A percentile compares a stretch with the other conserved stretches of the same genome.
Evolutionary conservation across 2,329 filamentous ascomycete genomes (phyloP).

Genomic region (Xylaria sp.): DNA sequence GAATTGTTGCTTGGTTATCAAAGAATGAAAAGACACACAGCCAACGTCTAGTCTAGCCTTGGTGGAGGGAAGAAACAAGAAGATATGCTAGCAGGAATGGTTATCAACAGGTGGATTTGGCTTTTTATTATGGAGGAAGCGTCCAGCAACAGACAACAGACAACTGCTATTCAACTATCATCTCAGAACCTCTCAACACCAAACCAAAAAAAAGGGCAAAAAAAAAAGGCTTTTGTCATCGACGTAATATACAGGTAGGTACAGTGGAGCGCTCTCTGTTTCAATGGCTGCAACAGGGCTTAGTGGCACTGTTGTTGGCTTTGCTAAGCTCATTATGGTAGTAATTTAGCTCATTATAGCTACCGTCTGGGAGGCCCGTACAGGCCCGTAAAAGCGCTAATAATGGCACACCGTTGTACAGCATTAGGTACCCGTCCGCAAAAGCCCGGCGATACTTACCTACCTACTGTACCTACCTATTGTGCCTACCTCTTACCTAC

Average conservation of each 20-base stretch:
- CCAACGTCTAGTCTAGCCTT: background rate
- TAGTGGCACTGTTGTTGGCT: background rate
- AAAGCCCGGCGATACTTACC: no score
- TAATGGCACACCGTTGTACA: background rate
- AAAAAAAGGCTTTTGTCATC: slow-evolving; percentile 19
- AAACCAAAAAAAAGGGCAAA: no score
- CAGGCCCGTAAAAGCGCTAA: background rate
- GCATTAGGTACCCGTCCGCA: no score
- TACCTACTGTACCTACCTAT: background rate
- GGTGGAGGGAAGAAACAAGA: background rate
- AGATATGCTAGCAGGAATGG: no score
- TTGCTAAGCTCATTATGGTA: background rate
- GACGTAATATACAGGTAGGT: slow-evolving; percentile 31
- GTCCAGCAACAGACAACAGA: no score
- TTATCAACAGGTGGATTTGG: no score
- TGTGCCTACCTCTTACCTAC: no score
- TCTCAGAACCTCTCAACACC: no score
- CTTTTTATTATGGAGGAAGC: background rate
- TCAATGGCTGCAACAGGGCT: background rate
- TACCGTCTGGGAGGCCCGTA: no score
- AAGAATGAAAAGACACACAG: no score
- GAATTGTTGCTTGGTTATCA: no score
- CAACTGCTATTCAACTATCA: no score
- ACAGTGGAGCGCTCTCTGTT: slow-evolving; percentile 3
- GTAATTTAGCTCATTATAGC: background rate